Conservation (phyloP, 257 asterid genomes). For the Asclepias syriaca region DNA sequence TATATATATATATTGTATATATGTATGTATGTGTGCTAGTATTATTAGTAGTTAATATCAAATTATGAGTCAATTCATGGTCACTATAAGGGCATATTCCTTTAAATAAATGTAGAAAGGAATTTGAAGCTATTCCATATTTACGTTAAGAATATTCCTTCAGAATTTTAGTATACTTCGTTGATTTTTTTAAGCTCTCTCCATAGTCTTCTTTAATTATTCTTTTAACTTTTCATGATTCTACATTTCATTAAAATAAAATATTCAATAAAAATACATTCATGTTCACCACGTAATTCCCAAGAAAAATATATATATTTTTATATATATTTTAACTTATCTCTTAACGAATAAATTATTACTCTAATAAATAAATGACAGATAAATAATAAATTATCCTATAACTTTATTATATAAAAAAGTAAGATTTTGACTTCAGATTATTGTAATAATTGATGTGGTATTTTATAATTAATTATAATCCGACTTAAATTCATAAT, state of each 20-base stretch:
- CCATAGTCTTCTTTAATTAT: neutral
- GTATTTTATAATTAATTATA: too few relatives aligned
- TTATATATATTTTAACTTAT: too few relatives aligned
- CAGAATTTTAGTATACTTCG: neutral
- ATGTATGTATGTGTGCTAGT: too few relatives aligned
- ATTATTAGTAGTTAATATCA: neutral
- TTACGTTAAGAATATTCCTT: conserved; percentile 8
- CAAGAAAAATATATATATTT: too few relatives aligned
- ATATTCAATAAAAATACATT: neutral
- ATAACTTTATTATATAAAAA: too few relatives aligned
- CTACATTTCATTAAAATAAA: neutral
- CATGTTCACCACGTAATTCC: neutral
- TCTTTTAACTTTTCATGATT: neutral
- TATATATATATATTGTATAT: too few relatives aligned
- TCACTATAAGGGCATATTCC: neutral
- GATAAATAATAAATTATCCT: too few relatives aligned
- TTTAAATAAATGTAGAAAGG: neutral
- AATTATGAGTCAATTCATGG: neutral
- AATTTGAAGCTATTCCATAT: neutral
- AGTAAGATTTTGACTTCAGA: too few relatives aligned
- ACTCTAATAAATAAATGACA: too few relatives aligned
- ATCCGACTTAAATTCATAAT: too few relatives aligned
- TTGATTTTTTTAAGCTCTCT: neutral
- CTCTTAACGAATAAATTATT: too few relatives aligned
- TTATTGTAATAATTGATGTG: too few relatives aligned